These are phyloP conservation scores for Rubia peregrina DNA, from an alignment of 305 asterid species.

Conservation along the genomic window DNA sequence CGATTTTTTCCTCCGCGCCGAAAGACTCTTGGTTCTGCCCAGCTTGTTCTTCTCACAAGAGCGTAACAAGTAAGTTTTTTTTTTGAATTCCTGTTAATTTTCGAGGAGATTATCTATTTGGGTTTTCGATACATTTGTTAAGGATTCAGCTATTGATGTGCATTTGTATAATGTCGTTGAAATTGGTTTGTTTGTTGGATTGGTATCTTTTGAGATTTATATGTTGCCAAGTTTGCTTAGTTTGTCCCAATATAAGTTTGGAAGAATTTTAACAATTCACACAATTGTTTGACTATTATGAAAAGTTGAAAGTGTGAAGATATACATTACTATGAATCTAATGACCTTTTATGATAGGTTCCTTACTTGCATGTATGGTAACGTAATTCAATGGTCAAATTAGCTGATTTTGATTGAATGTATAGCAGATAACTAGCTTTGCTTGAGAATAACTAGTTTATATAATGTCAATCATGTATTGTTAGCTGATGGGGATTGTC, in stretches of 20 bases:
- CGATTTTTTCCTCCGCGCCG: constrained; percentile 63
- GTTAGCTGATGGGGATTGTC: too few species aligned
- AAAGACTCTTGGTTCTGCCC: constrained; percentile 73
- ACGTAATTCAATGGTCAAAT: not conserved
- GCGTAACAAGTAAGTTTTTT: constrained; percentile 31
- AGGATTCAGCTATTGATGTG: not conserved
- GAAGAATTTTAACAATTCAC: too few species aligned
- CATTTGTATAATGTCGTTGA: not conserved
- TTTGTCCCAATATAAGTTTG: not conserved
- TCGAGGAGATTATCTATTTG: too few species aligned
- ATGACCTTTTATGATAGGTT: not conserved
- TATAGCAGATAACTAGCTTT: not conserved
- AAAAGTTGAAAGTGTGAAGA: not conserved
- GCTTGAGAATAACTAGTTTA: too few species aligned
- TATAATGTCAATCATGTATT: too few species aligned
- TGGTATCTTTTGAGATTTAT: not conserved
- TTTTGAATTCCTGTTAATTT: not conserved
- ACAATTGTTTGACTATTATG: not conserved
- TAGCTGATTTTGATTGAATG: not conserved
- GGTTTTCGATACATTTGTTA: not conserved
- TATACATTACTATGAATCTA: not conserved
- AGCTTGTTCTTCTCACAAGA: constrained; percentile 37
- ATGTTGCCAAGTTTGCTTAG: not conserved
- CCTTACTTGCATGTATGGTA: not conserved
- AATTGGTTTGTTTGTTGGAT: not conserved